Conservation (phyloP, 1,284 basidiomycete species). For the Ceratobasidium sp. region DNA sequence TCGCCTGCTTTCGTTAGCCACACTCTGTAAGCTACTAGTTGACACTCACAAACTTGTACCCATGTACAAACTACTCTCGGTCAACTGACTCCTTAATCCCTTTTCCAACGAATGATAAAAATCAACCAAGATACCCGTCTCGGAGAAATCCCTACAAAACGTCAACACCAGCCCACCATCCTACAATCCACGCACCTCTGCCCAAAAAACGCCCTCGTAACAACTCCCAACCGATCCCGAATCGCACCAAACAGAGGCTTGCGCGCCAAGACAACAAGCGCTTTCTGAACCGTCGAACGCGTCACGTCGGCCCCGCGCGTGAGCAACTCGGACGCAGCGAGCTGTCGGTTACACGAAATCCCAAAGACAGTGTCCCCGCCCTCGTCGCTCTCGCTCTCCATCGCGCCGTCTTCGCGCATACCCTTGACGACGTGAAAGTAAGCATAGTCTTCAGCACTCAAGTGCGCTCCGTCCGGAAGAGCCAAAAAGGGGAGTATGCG, state of each 20-base stretch:
- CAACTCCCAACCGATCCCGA: constrained; percentile 94
- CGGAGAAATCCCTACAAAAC: constrained; percentile 73
- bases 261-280: constrained; percentile 91
- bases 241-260: constrained; percentile 90
- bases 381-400: constrained; percentile 22
- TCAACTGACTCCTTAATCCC: constrained; percentile 70
- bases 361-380: constrained; percentile 79
- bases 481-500: constrained; percentile 95
- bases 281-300: constrained; percentile 96
- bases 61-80: constrained; percentile 86
- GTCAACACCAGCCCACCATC: not conserved
- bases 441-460: constrained; percentile 95
- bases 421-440: constrained; percentile 85
- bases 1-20: constrained; percentile 56
- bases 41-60: constrained; percentile 79
- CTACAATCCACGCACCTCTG: constrained; percentile 59
- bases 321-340: constrained; percentile 80
- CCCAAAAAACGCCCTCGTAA: constrained; percentile 88
- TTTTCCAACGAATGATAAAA: constrained; percentile 77
- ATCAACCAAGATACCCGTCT: constrained; percentile 82
- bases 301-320: constrained; percentile 88
- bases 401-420: constrained; percentile 30
- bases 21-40: not conserved
- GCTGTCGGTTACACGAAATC: constrained; percentile 98
- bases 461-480: constrained; percentile 94